Conservation (phyloP, 2,329 filamentous ascomycete species). For the Amesomyces nigricolor region DNA sequence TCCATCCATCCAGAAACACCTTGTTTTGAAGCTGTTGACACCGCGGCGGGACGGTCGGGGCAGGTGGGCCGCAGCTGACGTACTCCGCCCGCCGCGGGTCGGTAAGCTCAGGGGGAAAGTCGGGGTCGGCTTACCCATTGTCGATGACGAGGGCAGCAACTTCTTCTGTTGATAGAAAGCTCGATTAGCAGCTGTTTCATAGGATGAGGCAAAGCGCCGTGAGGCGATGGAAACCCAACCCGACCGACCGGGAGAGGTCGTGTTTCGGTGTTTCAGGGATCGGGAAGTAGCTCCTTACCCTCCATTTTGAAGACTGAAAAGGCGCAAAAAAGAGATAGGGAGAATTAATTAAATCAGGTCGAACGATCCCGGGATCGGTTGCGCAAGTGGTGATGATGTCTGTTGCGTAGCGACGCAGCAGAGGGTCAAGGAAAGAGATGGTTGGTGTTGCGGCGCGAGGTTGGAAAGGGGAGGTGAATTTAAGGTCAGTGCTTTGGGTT, state of each 20-base stretch:
- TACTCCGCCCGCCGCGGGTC: conserved; percentile 26
- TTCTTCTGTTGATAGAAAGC: conserved; percentile 69
- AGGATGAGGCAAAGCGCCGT: neutral
- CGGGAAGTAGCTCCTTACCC: conserved; percentile 39
- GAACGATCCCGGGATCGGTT: conserved; percentile 34
- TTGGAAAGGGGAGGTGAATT: conserved; percentile 36
- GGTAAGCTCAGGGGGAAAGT: conserved; percentile 31
- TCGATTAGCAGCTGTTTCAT: conserved; percentile 37
- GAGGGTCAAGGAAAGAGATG: conserved; percentile 31
- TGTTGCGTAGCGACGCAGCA: conserved; percentile 25
- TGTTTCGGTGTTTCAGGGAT: conserved; percentile 6
- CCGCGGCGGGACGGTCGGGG: conserved; percentile 4
- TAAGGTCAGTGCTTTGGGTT: conserved; percentile 32
- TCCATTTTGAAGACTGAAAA: conserved; percentile 50
- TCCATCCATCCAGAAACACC: conserved; percentile 26
- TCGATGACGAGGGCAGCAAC: conserved; percentile 99
- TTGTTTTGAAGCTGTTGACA: conserved; percentile 9
- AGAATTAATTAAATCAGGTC: conserved; percentile 29
- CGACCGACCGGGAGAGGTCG: conserved; percentile 15
- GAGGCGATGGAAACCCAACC: neutral
- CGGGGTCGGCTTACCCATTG: conserved; percentile 85
- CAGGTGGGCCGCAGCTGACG: conserved; percentile 16
- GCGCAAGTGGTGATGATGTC: conserved; percentile 28
- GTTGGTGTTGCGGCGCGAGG: conserved; percentile 32
- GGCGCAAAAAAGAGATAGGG: conserved; percentile 25